Evolutionary conservation across 2,329 filamentous ascomycete species (phyloP), one percentile per base, ranked within the genome.

Genomic region (Xylariaceae sp.): DNA sequence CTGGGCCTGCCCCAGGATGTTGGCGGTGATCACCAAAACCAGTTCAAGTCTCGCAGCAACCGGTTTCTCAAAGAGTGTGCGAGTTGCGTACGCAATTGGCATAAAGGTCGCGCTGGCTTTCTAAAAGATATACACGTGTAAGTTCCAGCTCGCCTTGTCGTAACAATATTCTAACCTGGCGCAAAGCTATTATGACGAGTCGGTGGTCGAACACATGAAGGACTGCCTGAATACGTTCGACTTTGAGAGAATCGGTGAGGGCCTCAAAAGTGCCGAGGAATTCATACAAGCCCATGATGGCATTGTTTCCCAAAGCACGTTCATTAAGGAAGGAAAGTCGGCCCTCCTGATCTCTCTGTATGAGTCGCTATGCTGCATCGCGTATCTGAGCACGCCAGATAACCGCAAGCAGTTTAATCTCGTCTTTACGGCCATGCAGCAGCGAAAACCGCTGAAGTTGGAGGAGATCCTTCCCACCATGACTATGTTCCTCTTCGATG

Each of bases 291-390:
- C 72, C 2, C 74, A 74, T 23, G 69, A 71, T 2, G 70, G 74
- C 42, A 68, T 71, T 39, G 73, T 75, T n/a, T 73, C 76, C 64
- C 74, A 76, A 50, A 70, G 66, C 55, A 73, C 71, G 6, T 74
- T 79, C 57, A 69, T 75, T 49, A 73, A 75, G 34, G 74, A 76
- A 17, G 72, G 80, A 5, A 75, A 82, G 34, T 76, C 81, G 1
- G 77, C 83, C 34, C 85, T 90, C 5, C 82, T 95, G 54, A 83
- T 94, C 60, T 88, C 90, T 9, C 83, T 97, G 35, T 96, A 95
- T 68, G 93, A 97, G 72, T 88, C 89, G 0, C 77, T 97, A 55
- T 96, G 92, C 72, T 96, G 89, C 72, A 85, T 92, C 65, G 81
- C 88, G 0, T 91, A 95, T 70, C 79, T 97, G 62, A 80, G 75